Evolutionary conservation across 176 grass and related monocot species (phyloP).

Genomic region (Bonia amplexicaulis): DNA sequence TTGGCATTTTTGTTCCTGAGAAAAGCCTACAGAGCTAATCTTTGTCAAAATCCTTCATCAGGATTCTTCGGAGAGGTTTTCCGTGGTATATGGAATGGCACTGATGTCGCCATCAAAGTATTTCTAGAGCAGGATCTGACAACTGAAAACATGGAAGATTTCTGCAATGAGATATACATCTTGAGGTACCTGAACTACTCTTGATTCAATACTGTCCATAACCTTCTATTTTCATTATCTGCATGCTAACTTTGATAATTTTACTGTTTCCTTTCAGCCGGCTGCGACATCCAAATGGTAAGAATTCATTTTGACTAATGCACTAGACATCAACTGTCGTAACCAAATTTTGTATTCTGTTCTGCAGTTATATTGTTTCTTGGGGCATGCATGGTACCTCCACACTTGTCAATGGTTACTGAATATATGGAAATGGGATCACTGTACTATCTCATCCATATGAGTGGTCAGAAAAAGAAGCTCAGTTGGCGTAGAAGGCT

Average conservation of each 20-base stretch:
- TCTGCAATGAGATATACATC: constrained; percentile 99
- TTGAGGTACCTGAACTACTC: constrained; percentile 54
- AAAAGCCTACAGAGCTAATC: background rate
- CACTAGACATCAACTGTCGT: background rate
- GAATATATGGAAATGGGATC: constrained; percentile 99
- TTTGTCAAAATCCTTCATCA: constrained; percentile 38
- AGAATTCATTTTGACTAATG: constrained; percentile 30
- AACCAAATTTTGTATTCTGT: constrained; percentile 29
- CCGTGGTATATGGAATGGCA: constrained; percentile 98
- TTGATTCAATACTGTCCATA: background rate
- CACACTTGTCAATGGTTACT: constrained; percentile 95
- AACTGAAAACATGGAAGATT: constrained; percentile 99
- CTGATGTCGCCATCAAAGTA: constrained; percentile 98
- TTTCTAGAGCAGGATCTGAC: constrained; percentile 99
- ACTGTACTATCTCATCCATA: constrained; percentile 96
- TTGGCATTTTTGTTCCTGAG: constrained; percentile 1
- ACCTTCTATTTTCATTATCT: constrained; percentile 16
- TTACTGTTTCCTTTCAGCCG: constrained; percentile 69
- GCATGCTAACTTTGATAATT: constrained; percentile 35
- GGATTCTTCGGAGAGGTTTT: constrained; percentile 99
- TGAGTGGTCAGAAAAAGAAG: constrained; percentile 97
- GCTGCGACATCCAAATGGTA: constrained; percentile 99
- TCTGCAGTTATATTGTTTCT: constrained; percentile 97
- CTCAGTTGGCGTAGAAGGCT: constrained; percentile 98
- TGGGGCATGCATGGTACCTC: constrained; percentile 97